Percentiles rank a stretch among this genome's conserved stretches.
Evolutionary conservation across 805 yeast species (phyloP).

Genomic region (Limtongia smithiae): DNA sequence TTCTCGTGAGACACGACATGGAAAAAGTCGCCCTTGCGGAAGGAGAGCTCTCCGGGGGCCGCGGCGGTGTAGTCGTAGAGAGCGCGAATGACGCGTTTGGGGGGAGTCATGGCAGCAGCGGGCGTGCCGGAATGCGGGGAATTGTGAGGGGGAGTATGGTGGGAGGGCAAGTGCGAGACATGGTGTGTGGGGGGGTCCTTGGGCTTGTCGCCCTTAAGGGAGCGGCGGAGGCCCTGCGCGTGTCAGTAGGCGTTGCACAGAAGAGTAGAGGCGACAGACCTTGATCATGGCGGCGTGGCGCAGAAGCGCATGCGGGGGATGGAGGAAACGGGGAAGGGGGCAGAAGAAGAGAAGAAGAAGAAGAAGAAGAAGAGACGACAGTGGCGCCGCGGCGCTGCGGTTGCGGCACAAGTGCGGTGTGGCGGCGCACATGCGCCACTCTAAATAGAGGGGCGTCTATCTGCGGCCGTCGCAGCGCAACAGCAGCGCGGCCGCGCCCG

Average conservation of each 20-base stretch:
- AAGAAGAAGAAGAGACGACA: not conserved
- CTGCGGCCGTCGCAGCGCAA: too few relatives aligned
- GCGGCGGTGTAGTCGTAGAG: slow-evolving; percentile 71
- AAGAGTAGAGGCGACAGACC: not conserved
- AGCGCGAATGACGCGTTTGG: slow-evolving; percentile 67
- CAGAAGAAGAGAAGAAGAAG: not conserved
- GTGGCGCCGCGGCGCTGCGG: too few relatives aligned
- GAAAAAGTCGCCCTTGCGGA: slow-evolving; percentile 81
- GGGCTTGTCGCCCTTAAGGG: slow-evolving; percentile 16
- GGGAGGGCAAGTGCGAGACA: not conserved
- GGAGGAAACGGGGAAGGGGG: not conserved
- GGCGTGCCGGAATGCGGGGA: slow-evolving; percentile 2
- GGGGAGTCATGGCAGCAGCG: not conserved
- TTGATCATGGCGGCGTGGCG: slow-evolving; percentile 10
- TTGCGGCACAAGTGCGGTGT: too few relatives aligned
- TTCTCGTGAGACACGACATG: slow-evolving; percentile 61
- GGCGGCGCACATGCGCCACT: too few relatives aligned
- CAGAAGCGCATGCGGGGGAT: too few relatives aligned
- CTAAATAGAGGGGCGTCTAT: too few relatives aligned
- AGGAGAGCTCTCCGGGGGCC: slow-evolving; percentile 75
- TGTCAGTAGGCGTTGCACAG: not conserved
- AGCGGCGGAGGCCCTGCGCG: slow-evolving; percentile 20
- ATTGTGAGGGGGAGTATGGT: not conserved
- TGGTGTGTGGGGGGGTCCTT: not conserved
- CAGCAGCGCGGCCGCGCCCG: too few relatives aligned